A percentile compares a stretch with the other conserved stretches of the same genome.
These are phyloP conservation scores for Neonectria magnoliae DNA, from an alignment of 2,329 filamentous ascomycete genomes.

Conservation along the genomic window DNA sequence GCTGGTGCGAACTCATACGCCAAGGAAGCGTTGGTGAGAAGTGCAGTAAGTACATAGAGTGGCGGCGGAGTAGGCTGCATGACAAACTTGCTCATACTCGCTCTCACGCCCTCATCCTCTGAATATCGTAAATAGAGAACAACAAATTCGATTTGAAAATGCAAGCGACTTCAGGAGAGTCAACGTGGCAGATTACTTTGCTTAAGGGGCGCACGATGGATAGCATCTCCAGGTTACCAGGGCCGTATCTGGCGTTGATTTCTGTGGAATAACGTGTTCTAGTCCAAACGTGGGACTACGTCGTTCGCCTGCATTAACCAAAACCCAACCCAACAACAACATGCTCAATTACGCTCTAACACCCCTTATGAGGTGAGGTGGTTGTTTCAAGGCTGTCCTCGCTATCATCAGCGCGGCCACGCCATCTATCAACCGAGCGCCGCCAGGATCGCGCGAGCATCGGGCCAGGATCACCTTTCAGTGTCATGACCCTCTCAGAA, in stretches of 20 bases:
- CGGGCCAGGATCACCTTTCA: constrained; percentile 23
- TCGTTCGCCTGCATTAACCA: constrained; percentile 16
- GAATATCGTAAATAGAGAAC: background rate
- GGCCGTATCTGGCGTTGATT: background rate
- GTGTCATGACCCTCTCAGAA: constrained; percentile 24
- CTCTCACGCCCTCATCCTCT: background rate
- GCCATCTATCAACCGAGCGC: constrained; percentile 37
- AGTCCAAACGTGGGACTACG: constrained; percentile 12
- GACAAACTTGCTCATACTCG: constrained; percentile 21
- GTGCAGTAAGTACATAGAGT: background rate
- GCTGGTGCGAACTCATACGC: background rate
- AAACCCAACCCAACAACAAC: constrained; percentile 29
- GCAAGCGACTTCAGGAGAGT: background rate
- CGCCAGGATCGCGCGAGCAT: constrained; percentile 26
- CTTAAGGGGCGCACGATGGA: background rate
- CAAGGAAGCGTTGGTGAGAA: background rate
- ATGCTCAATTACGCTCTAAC: constrained; percentile 43
- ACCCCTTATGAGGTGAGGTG: constrained; percentile 39
- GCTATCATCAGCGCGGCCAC: constrained; percentile 38
- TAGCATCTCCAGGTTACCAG: background rate
- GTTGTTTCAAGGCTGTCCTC: constrained; percentile 34
- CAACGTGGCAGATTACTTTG: background rate
- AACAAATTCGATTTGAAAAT: too few relatives aligned
- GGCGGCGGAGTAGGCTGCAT: constrained; percentile 3
- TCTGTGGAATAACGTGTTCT: background rate